These are phyloP conservation scores for Hypoxylon rubiginosum DNA, from an alignment of 2,329 filamentous ascomycete genomes.

Conservation along the genomic window DNA sequence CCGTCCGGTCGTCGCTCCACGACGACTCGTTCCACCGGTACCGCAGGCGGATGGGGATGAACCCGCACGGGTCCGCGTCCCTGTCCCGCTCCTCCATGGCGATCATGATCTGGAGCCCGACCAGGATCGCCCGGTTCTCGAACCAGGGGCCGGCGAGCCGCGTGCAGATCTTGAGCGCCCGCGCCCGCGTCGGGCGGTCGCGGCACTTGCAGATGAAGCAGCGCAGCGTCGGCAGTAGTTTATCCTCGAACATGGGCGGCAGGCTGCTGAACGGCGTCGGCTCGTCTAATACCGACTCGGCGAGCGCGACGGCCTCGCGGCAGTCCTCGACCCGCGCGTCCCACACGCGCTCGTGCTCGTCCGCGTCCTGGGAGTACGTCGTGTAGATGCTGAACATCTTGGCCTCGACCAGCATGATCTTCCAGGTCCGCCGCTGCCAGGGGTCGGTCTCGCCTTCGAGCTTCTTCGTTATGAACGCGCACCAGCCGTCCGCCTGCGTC, in stretches of 20 bases:
- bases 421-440: constrained; percentile 22
- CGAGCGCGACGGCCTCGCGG: constrained; percentile 23
- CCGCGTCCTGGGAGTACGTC: constrained; percentile 8
- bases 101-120: constrained; percentile 24
- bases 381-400: constrained; percentile 32
- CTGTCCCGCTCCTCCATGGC: constrained; percentile 29
- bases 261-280: neutral
- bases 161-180: constrained; percentile 25
- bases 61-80: constrained; percentile 26
- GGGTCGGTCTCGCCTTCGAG: constrained; percentile 23
- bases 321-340: constrained; percentile 25
- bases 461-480: constrained; percentile 24
- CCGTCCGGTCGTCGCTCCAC: constrained; percentile 36
- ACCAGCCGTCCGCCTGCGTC: constrained; percentile 23
- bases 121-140: constrained; percentile 25
- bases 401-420: constrained; percentile 31
- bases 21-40: constrained; percentile 29
- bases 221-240: constrained; percentile 31
- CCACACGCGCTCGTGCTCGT: constrained; percentile 29
- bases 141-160: constrained; percentile 35
- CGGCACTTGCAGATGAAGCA: constrained; percentile 31
- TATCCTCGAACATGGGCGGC: constrained; percentile 38
- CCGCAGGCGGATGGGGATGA: constrained; percentile 22
- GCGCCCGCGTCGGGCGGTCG: constrained; percentile 22
- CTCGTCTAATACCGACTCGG: constrained; percentile 23